phyloP scores from a whole-genome alignment of 352 stramenopile species.

The Phytophthora fragariaefolia region DNA sequence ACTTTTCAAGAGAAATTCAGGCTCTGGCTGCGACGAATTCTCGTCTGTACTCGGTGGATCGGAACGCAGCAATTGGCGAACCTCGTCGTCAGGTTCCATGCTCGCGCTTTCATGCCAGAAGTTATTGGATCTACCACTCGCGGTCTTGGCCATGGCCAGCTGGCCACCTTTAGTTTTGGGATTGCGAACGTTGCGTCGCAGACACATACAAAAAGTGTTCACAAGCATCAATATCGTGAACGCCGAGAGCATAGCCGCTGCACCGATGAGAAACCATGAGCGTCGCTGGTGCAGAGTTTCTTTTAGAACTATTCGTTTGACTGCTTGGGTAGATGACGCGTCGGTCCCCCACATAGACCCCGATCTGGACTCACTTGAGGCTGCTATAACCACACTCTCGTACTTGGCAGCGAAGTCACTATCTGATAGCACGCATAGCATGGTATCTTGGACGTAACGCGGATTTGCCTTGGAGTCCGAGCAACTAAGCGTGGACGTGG shows the following conservation, averaged over 20 bases:
- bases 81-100: slow-evolving; percentile 29
- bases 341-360: slow-evolving; percentile 28
- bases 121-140: slow-evolving; percentile 19
- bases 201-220: slow-evolving; percentile 29
- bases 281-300: slow-evolving; percentile 43
- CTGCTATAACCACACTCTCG: slow-evolving; percentile 29
- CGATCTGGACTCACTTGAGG: slow-evolving; percentile 25
- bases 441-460: slow-evolving; percentile 49
- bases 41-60: slow-evolving; percentile 22
- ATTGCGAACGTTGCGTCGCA: slow-evolving; percentile 24
- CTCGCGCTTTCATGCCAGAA: slow-evolving; percentile 31
- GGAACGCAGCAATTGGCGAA: slow-evolving; percentile 25
- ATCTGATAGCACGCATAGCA: slow-evolving; percentile 56
- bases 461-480: slow-evolving; percentile 46
- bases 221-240: slow-evolving; percentile 29
- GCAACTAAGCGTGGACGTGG: slow-evolving; percentile 48
- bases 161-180: slow-evolving; percentile 14
- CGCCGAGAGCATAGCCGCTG: slow-evolving; percentile 27
- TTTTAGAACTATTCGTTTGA: slow-evolving; percentile 28
- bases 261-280: slow-evolving; percentile 44
- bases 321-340: slow-evolving; percentile 15
- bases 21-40: slow-evolving; percentile 18
- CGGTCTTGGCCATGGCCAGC: slow-evolving; percentile 11
- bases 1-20: slow-evolving; percentile 9
- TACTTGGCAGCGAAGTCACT: slow-evolving; percentile 50